phyloP scores from a whole-genome alignment of 345 rosid genomes.

The Dimocarpus longan region DNA sequence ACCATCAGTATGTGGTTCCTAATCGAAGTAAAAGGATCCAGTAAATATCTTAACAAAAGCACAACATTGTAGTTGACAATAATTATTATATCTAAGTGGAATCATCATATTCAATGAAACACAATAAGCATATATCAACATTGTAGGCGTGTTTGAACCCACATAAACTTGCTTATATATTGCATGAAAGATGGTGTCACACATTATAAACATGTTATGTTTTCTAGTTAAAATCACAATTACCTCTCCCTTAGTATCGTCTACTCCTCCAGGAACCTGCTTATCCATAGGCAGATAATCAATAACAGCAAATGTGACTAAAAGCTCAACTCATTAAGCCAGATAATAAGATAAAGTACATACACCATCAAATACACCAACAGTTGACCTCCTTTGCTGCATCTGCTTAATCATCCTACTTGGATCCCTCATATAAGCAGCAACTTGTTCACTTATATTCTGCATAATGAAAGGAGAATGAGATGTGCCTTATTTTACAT shows the following conservation, averaged over 20 bases:
- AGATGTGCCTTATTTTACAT: constrained; percentile 20
- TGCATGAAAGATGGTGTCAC: too few species aligned
- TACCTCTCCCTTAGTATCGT: constrained; percentile 55
- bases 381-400: constrained; percentile 74
- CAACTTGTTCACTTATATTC: constrained; percentile 93
- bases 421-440: constrained; percentile 89
- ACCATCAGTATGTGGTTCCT: constrained; percentile 64
- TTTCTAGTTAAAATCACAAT: neutral
- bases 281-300: constrained; percentile 18
- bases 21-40: neutral
- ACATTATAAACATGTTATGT: too few species aligned
- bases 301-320: constrained; percentile 10
- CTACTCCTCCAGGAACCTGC: constrained; percentile 37
- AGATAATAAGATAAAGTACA: constrained; percentile 29
- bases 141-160: neutral
- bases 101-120: neutral
- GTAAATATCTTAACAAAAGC: neutral
- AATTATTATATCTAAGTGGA: neutral
- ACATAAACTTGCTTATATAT: too few species aligned
- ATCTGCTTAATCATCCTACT: constrained; percentile 95
- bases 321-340: neutral
- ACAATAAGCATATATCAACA: neutral
- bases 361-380: constrained; percentile 74
- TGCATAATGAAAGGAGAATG: constrained; percentile 30
- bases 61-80: neutral